Conservation (phyloP, 805 yeast species). For the Barnettozyma californica region DNA sequence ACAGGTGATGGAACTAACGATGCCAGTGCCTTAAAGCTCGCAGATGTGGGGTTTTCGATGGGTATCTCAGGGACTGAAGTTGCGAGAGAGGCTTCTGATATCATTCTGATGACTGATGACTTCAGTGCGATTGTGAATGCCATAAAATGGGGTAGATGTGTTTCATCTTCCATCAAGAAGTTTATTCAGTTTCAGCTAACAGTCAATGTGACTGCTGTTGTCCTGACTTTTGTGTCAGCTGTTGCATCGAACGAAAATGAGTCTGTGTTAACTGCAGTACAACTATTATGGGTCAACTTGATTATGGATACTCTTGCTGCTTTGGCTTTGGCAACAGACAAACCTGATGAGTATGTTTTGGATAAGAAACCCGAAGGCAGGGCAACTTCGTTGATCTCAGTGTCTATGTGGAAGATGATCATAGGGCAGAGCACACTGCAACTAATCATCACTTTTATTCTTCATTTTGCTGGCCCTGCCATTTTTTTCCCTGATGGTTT, state of each 20-base stretch:
- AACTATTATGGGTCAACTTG: slow-evolving; percentile 92
- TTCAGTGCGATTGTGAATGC: slow-evolving; percentile 94
- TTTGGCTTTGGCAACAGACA: slow-evolving; percentile 93
- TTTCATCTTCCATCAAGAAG: slow-evolving; percentile 87
- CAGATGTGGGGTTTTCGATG: slow-evolving; percentile 98
- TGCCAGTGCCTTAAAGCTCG: slow-evolving; percentile 94
- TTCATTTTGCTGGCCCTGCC: slow-evolving; percentile 72
- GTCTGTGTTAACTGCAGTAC: slow-evolving; percentile 95
- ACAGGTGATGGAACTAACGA: slow-evolving; percentile 99
- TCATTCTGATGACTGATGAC: slow-evolving; percentile 89
- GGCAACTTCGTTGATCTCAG: slow-evolving; percentile 69
- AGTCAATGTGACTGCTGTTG: slow-evolving; percentile 94
- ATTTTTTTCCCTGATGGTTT: slow-evolving; percentile 43
- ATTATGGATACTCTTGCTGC: slow-evolving; percentile 99
- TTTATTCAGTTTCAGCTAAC: slow-evolving; percentile 95
- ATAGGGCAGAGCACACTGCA: slow-evolving; percentile 80
- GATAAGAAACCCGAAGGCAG: slow-evolving; percentile 83
- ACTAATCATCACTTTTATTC: slow-evolving; percentile 67
- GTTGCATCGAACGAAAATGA: slow-evolving; percentile 73
- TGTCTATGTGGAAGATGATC: slow-evolving; percentile 98
- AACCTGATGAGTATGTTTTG: slow-evolving; percentile 80
- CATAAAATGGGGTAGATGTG: slow-evolving; percentile 98
- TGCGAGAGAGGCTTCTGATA: slow-evolving; percentile 95
- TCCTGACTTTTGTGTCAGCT: slow-evolving; percentile 89
- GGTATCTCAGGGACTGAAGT: slow-evolving; percentile 98